phyloP scores from a whole-genome alignment of 805 yeast genomes.

The Kuraishia capsulata region DNA sequence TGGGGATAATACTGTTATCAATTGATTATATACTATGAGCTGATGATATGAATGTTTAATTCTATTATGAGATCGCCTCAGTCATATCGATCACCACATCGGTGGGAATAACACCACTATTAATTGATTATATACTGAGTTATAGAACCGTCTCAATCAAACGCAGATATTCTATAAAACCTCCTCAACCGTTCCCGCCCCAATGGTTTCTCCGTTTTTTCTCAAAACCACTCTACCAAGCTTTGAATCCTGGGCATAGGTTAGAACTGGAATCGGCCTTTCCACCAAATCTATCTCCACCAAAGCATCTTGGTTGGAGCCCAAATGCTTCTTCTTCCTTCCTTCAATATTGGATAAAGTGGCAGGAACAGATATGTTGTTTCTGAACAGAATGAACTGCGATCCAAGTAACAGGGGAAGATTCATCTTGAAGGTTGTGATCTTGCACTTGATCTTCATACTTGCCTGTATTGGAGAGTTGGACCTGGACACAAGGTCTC shows the following conservation, averaged over 20 bases:
- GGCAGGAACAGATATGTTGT: conserved; percentile 65
- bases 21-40: conserved; percentile 39
- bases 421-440: conserved; percentile 55
- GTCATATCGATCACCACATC: conserved; percentile 33
- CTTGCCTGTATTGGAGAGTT: conserved; percentile 37
- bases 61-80: neutral
- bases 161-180: conserved; percentile 3
- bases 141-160: neutral
- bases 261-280: conserved; percentile 42
- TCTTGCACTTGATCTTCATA: conserved; percentile 41
- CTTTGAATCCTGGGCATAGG: conserved; percentile 34
- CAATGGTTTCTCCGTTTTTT: conserved; percentile 61
- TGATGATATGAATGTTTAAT: neutral
- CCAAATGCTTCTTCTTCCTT: conserved; percentile 39
- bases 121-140: conserved; percentile 38
- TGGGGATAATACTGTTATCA: conserved; percentile 48
- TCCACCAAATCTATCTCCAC: conserved; percentile 46
- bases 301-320: conserved; percentile 48
- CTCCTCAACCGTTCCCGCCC: conserved; percentile 26
- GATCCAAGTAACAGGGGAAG: conserved; percentile 77
- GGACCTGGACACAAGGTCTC: conserved; percentile 54
- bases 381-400: conserved; percentile 68
- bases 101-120: conserved; percentile 46
- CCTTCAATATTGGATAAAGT: conserved; percentile 39
- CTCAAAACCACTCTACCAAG: conserved; percentile 65